Conservation (phyloP, 805 yeast genomes). For the Yueomyces sp. region DNA sequence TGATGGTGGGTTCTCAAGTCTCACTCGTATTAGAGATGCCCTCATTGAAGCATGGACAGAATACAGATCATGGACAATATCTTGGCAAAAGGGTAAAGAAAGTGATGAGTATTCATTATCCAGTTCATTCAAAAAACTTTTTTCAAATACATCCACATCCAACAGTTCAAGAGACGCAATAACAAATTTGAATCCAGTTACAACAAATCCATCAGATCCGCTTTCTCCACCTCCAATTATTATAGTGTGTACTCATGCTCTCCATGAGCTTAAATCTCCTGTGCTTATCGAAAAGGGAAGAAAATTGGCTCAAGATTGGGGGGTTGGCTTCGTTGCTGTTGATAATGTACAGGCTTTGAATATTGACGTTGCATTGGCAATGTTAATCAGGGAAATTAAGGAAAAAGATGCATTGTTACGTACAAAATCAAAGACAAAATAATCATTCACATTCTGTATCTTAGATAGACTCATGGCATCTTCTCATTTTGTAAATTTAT, state of each 20-base stretch:
- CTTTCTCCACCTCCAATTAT: constrained; percentile 51
- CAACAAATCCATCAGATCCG: constrained; percentile 26
- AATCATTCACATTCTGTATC: background rate
- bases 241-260: constrained; percentile 50
- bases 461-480: no score
- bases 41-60: constrained; percentile 66
- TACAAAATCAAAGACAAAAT: constrained; percentile 1
- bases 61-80: constrained; percentile 37
- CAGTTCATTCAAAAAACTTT: constrained; percentile 41
- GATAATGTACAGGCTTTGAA: constrained; percentile 38
- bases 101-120: constrained; percentile 52
- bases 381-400: constrained; percentile 46
- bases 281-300: constrained; percentile 43
- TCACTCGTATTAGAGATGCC: constrained; percentile 38
- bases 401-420: constrained; percentile 27
- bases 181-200: constrained; percentile 20
- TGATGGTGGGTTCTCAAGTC: constrained; percentile 18
- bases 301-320: constrained; percentile 46
- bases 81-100: constrained; percentile 55
- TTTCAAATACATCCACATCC: constrained; percentile 28
- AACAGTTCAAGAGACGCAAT: constrained; percentile 13
- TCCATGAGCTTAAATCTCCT: constrained; percentile 48
- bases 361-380: constrained; percentile 43
- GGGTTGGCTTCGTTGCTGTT: constrained; percentile 49
- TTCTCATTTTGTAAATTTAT: no score